Base-by-base conservation (phyloP, 2,329 filamentous ascomycete genomes). In the Aphanoascus verrucosus region DNA sequence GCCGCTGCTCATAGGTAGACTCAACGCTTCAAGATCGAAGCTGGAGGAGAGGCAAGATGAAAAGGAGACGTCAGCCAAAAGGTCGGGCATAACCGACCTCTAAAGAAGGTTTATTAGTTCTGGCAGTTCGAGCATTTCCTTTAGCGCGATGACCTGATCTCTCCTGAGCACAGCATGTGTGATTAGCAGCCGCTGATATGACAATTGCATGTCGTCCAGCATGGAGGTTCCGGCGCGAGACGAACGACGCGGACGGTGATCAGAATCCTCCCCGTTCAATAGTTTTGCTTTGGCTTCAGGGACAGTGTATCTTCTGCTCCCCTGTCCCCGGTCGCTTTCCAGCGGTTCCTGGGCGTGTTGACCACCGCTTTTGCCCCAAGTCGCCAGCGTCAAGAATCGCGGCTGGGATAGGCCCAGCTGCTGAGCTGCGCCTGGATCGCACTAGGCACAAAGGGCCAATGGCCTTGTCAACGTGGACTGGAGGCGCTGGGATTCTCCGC, bases 41-140 rank as follows among this genome's bases (percentile, higher is more conserved):
- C 20, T 31, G 28, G n/a, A 19, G 12, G 15, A 35, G 41, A n/a
- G 41, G 14, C 14, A 12, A 23, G 7, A 6, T 9, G 12, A 45
- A 32, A 46, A 46, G 28, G 28, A 35, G 28, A n/a, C 11, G 44
- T 9, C 20, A 19, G 12, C 9, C 15, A 11, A 49, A 40, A 49
- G 11, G 34, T 49, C 35, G 35, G 46, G 34, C 12, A 37, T 37
- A 3, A 47, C 17, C 34, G 38, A 28, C 35, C 11, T 17, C 23
- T 11, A 17, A 49, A 49, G 35, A 38, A 49, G 46, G 46, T 49
- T 49, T 49, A 34, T 37, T 49, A 49, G 46, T 34, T 38, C n/a
- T 12, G 7, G 28, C 23, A 28, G 7, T 28, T 40, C 46, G 35
- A 49, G 23, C 19, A 2, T 15, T 37, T 40, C 23, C 46, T 40